Conservation (phyloP, 805 yeast species). For the Sugiyamaella smithiae region DNA sequence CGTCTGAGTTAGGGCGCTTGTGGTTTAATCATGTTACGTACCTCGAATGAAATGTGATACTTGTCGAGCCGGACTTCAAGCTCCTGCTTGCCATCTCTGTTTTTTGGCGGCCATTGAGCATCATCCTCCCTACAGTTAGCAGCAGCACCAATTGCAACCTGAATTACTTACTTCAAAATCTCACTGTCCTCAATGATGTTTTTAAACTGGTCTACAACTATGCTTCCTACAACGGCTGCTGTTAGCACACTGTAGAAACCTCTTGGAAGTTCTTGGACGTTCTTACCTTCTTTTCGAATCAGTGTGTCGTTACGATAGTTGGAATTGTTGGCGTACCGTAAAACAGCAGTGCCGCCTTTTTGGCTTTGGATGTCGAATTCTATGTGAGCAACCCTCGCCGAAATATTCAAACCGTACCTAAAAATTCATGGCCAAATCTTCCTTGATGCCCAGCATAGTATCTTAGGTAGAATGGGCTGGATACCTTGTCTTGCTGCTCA, state of each 20-base stretch:
- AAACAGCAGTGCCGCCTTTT: conserved; percentile 33
- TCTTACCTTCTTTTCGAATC: conserved; percentile 39
- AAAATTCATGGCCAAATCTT: conserved; percentile 45
- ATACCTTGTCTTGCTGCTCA: not conserved
- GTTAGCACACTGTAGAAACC: not conserved
- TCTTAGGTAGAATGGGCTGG: conserved; percentile 39
- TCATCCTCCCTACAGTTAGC: conserved; percentile 36
- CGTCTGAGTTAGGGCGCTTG: conserved; percentile 25
- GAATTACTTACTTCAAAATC: conserved; percentile 32
- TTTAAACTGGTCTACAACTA: conserved; percentile 38
- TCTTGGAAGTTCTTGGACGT: not conserved
- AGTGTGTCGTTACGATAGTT: conserved; percentile 44
- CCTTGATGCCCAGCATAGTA: conserved; percentile 47
- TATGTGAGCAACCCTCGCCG: conserved; percentile 2
- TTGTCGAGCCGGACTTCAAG: conserved; percentile 40
- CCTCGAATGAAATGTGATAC: conserved; percentile 36
- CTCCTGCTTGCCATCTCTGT: conserved; percentile 42
- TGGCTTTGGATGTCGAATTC: conserved; percentile 37
- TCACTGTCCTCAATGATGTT: conserved; percentile 40
- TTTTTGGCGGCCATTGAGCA: conserved; percentile 41
- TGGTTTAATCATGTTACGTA: conserved; percentile 12
- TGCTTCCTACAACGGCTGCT: conserved; percentile 34
- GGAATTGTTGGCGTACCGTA: conserved; percentile 46
- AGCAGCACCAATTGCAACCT: no score
- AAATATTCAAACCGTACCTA: conserved; percentile 30